Percentiles rank a stretch among this genome's conserved stretches.
These are phyloP conservation scores for Colletotrichum tabaci DNA, from an alignment of 2,329 filamentous ascomycete genomes.

Conservation along the genomic window DNA sequence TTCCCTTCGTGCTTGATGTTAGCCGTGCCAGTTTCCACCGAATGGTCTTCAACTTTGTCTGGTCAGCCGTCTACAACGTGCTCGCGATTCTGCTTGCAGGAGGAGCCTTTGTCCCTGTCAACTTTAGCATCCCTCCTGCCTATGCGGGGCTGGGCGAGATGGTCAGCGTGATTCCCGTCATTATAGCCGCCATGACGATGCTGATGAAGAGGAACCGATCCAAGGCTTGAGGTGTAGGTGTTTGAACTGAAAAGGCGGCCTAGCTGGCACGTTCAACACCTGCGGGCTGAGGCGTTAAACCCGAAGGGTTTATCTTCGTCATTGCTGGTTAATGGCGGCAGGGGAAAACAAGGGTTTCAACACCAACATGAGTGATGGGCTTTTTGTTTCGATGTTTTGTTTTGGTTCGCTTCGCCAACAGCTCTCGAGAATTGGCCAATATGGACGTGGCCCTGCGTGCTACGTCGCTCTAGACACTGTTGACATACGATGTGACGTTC, in stretches of 20 bases:
- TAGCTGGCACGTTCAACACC: conserved; percentile 31
- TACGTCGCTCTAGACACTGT: background rate
- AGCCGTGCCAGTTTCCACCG: conserved; percentile 54
- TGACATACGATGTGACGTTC: background rate
- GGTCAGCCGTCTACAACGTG: conserved; percentile 74
- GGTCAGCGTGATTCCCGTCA: conserved; percentile 75
- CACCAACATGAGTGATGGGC: conserved; percentile 3
- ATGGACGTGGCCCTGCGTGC: background rate
- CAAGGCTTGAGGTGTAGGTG: background rate
- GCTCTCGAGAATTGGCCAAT: too few species aligned
- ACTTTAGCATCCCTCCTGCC: conserved; percentile 63
- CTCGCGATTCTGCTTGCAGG: conserved; percentile 73
- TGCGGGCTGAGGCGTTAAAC: conserved; percentile 8
- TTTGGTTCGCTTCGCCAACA: conserved; percentile 5
- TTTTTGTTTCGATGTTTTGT: background rate
- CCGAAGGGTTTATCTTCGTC: background rate
- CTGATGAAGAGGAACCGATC: conserved; percentile 40
- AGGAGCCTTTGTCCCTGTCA: conserved; percentile 66
- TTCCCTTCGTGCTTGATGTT: conserved; percentile 67
- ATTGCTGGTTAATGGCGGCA: conserved; percentile 12
- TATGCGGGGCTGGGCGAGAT: conserved; percentile 75
- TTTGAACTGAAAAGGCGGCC: background rate
- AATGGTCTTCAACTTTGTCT: conserved; percentile 74
- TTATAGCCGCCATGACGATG: conserved; percentile 55
- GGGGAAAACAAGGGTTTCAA: conserved; percentile 21